A percentile compares a stretch with the other conserved stretches of the same genome.
These are phyloP conservation scores for Pugionium dolabratum DNA, from an alignment of 345 rosid species.

Conservation along the genomic window DNA sequence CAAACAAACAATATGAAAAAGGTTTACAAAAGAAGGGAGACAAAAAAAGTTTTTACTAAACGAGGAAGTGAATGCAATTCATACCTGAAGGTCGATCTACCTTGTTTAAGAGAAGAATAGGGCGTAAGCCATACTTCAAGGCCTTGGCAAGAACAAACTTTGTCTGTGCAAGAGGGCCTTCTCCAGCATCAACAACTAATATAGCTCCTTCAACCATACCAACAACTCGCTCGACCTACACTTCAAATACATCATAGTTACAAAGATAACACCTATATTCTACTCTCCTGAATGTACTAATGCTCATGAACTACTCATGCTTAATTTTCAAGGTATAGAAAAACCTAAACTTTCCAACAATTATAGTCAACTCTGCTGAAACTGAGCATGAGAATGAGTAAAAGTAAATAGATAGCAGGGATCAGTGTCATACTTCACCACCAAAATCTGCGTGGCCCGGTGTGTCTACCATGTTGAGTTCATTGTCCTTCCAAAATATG, in stretches of 20 bases:
- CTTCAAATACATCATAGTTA: slow-evolving; percentile 4
- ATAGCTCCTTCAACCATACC: slow-evolving; percentile 99
- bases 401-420: slow-evolving; percentile 6
- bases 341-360: background rate
- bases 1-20: background rate
- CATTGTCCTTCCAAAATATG: slow-evolving; percentile 79
- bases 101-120: slow-evolving; percentile 90
- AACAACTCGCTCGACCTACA: slow-evolving; percentile 90
- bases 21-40: background rate
- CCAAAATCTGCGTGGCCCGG: slow-evolving; percentile 99
- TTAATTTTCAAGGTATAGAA: slow-evolving; percentile 5
- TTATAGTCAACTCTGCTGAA: background rate
- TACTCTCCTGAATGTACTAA: background rate
- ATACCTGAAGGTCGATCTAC: slow-evolving; percentile 94
- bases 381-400: background rate
- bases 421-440: slow-evolving; percentile 71
- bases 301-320: background rate
- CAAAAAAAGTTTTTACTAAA: background rate
- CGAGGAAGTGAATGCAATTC: background rate
- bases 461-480: slow-evolving; percentile 97
- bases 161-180: slow-evolving; percentile 99
- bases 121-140: slow-evolving; percentile 85
- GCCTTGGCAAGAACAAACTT: slow-evolving; percentile 99
- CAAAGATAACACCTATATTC: slow-evolving; percentile 5
- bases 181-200: slow-evolving; percentile 99